Base-by-base conservation (phyloP, 306 rosid genomes). In the Mimosa bimucronata region DNA sequence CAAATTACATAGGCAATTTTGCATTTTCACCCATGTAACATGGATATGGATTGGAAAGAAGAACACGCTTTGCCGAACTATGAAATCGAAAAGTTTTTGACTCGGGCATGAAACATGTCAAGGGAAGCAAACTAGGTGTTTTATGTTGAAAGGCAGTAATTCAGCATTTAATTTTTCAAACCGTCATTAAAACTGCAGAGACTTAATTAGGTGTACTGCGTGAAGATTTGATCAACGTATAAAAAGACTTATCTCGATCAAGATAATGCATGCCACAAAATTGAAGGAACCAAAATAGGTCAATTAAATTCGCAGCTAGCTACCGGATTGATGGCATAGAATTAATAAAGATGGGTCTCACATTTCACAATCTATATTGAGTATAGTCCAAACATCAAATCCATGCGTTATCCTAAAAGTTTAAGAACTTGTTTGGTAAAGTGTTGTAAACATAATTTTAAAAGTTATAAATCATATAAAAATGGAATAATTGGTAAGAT, bases 101-200 rank as follows among this genome's bases (percentile, higher is more conserved):
- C 10, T 10, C 6, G 5, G 0, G 71, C 85, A 76, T 87, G 86
- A 23, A 41, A 42, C 37, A 70, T 12, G 28, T 11, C 21, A 7
- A 69, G 55, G n/a, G 50, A 69, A 42, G 55, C 55, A 42, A 41
- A 31, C 29, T 3, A 68, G n/a, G 6, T 0, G 52, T 21, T 68
- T 68, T 52, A 69, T 23, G 30, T 71, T 45, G 41, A 16, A 71
- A 26, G 23, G 61, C 42, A 70, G 13, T 25, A n/a, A 8, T 1
- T 26, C 1, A 45, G 30, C 3, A 34, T 15, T 0, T 3, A 26
- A 4, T 38, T 68, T 68, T 70, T 52, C 74, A 69, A 42, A 41
- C 12, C 74, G 5, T n/a, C 73, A 38, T 37, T 8, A 38, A 67
- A 67, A 6, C 21, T n/a, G 14, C 29, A n/a, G 0, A 55, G 62